Base-by-base conservation (phyloP, 257 asterid genomes). In the Cinchona pubescens region DNA sequence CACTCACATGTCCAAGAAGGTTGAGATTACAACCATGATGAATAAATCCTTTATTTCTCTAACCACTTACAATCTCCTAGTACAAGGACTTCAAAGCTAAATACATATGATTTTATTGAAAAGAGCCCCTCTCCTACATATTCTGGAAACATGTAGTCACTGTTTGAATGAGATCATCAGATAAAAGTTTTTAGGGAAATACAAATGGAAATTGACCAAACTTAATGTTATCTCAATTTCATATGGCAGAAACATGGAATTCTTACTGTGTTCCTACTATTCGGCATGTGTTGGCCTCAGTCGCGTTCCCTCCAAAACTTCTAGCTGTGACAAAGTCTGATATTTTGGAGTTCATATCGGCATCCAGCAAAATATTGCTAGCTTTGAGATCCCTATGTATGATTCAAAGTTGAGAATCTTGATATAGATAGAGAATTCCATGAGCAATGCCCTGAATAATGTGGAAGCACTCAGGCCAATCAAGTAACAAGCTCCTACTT, bases 311-410 rank as follows among this genome's bases (percentile, higher is more conserved):
- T 76, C 80, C 86, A 2, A 83, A 81, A 55, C 73, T 78, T 75
- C 82, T 83, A 2, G 90, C 92, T 32, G 85, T 67, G 23, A 92
- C 88, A 56, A 87, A 89, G 53, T 89, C 88, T 19, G 92, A 87
- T 73, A 86, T 89, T 80, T 86, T 89, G 0, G 94, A 90, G 68
- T 84, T 82, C 81, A 84, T 76, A 12, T 82, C 79, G 3, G 38
- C 53, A 71, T 87, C 92, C 21, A 89, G 83, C 45, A 89, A 77
- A 29, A 87, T 78, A 32, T 87, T 87, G 86, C 94, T 86, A 0
- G 88, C 76, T 80, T 87, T 89, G 30, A 87, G 84, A 72, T 87
- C 92, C 74, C 90, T 55, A 38, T 84, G 88, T 72, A 86, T 86
- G 21, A 86, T 72, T 66, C 84, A 64, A 29, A 87, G 74, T 23